Conservation (phyloP, 2,329 filamentous ascomycete genomes). For the Rutstroemia sp. region DNA sequence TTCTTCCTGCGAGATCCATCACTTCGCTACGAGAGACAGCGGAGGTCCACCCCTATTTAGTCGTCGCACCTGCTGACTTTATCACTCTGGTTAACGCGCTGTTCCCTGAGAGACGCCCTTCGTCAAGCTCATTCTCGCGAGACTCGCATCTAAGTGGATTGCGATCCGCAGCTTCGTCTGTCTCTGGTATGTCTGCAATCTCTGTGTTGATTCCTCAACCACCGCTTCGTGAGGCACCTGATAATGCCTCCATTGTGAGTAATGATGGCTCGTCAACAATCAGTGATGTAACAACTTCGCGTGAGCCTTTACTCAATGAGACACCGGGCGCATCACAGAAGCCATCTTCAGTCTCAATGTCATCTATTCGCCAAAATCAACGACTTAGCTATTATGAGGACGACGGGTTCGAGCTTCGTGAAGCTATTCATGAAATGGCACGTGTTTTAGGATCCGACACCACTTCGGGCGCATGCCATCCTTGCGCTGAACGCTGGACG, state of each 20-base stretch:
- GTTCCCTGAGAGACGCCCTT: constrained; percentile 66
- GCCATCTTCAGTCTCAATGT: constrained; percentile 43
- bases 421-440: constrained; percentile 64
- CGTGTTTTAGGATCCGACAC: constrained; percentile 57
- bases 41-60: constrained; percentile 72
- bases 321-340: constrained; percentile 41
- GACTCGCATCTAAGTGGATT: constrained; percentile 50
- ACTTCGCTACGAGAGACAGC: constrained; percentile 68
- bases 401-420: constrained; percentile 56
- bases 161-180: constrained; percentile 59
- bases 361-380: constrained; percentile 38
- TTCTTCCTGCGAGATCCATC: constrained; percentile 64
- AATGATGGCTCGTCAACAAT: constrained; percentile 65
- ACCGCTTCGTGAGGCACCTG: constrained; percentile 44
- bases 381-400: constrained; percentile 50
- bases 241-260: constrained; percentile 64
- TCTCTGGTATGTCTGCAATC: constrained; percentile 58
- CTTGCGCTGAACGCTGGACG: constrained; percentile 76
- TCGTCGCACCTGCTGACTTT: constrained; percentile 72
- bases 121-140: constrained; percentile 43
- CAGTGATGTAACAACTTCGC: constrained; percentile 61
- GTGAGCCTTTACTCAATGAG: constrained; percentile 55
- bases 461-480: constrained; percentile 63
- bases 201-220: constrained; percentile 63
- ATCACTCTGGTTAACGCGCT: constrained; percentile 75